Evolutionary conservation across 805 yeast genomes (phyloP).

Genomic region (Lipomyces spencermartinsiae): DNA sequence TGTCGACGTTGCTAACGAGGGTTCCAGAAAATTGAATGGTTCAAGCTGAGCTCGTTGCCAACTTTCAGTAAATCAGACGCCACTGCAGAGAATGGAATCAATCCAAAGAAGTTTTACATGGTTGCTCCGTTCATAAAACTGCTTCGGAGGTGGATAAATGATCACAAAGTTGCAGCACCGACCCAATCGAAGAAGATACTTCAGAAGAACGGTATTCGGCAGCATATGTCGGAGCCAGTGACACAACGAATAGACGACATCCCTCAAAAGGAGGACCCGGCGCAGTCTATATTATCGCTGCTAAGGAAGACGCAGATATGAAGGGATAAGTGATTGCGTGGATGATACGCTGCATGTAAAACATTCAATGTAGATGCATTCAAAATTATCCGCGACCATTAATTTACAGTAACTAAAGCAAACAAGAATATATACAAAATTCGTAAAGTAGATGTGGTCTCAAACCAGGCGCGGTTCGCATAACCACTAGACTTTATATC

Average conservation of each 20-base stretch:
- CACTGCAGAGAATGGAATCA: slow-evolving; percentile 13
- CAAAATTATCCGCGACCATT: background rate
- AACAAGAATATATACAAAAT: slow-evolving; percentile 10
- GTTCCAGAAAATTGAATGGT: slow-evolving; percentile 39
- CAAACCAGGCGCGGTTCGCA: background rate
- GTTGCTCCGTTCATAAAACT: slow-evolving; percentile 49
- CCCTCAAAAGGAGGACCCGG: slow-evolving; percentile 13
- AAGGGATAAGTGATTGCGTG: background rate
- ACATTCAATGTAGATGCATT: background rate
- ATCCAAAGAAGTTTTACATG: slow-evolving; percentile 43
- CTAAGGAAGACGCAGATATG: slow-evolving; percentile 13
- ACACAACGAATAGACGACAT: background rate
- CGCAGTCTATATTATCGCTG: slow-evolving; percentile 28
- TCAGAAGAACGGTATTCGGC: background rate
- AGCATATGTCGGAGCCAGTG: background rate
- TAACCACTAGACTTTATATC: slow-evolving; percentile 25
- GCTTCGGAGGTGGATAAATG: slow-evolving; percentile 45
- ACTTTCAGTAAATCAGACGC: slow-evolving; percentile 36
- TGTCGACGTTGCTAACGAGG: background rate
- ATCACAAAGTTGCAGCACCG: slow-evolving; percentile 26
- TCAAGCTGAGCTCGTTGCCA: slow-evolving; percentile 45
- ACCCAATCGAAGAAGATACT: background rate
- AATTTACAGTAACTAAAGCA: background rate
- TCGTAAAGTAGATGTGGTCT: background rate
- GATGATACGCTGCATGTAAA: background rate